A percentile compares a stretch with the other conserved stretches of the same genome.
Conservation (phyloP, 441 rosid genomes). For the Biscutella laevigata region DNA sequence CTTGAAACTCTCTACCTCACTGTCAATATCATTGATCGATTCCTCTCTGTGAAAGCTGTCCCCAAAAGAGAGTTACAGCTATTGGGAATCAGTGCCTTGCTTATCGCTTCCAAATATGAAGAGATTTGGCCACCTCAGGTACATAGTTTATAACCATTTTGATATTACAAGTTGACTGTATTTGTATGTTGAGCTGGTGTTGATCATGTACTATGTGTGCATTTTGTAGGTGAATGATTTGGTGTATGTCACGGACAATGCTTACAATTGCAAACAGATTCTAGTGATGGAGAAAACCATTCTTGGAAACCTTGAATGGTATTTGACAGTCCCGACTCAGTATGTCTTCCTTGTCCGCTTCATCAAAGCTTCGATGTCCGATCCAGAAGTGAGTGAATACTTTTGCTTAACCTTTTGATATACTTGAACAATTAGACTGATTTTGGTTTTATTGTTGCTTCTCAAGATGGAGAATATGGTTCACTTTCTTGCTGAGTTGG, state of each 20-base stretch:
- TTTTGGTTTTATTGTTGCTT: neutral
- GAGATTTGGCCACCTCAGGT: constrained; percentile 60
- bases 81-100: constrained; percentile 51
- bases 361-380: constrained; percentile 43
- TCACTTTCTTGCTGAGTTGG: constrained; percentile 22
- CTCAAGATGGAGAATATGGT: constrained; percentile 29
- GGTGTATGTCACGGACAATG: constrained; percentile 50
- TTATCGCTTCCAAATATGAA: constrained; percentile 60
- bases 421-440: no score
- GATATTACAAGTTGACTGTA: neutral
- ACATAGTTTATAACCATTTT: no score
- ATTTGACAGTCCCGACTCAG: constrained; percentile 48
- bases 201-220: neutral
- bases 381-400: constrained; percentile 32
- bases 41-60: constrained; percentile 40
- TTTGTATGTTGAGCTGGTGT: neutral
- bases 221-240: constrained; percentile 47
- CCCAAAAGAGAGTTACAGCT: constrained; percentile 45
- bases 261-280: constrained; percentile 40
- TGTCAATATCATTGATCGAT: constrained; percentile 47
- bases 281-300: constrained; percentile 53
- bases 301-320: constrained; percentile 48
- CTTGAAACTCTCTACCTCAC: constrained; percentile 57
- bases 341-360: constrained; percentile 56
- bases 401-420: no score